phyloP scores from a whole-genome alignment of 768 basidiomycete genomes.

The Coprinellus aureogranulatus region DNA sequence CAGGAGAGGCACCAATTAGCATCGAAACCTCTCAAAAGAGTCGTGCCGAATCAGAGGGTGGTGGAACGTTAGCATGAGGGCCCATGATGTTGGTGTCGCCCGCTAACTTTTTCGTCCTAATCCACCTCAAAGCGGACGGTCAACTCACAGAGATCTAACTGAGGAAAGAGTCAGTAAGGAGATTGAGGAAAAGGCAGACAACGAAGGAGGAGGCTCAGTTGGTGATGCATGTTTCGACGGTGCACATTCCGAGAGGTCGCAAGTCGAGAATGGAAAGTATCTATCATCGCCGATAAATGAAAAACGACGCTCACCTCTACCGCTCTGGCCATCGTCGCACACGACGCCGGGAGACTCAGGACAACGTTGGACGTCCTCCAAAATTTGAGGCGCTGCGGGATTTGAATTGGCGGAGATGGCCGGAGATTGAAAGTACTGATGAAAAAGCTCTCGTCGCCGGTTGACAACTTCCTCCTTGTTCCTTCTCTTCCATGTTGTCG shows the following conservation, averaged over 20 bases:
- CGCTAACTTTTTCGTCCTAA: constrained; percentile 13
- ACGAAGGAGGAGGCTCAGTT: constrained; percentile 8
- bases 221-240: constrained; percentile 15
- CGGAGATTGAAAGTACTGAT: background rate
- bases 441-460: background rate
- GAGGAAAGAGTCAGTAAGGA: constrained; percentile 4
- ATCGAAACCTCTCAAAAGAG: background rate
- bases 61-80: constrained; percentile 12
- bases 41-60: constrained; percentile 6
- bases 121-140: background rate
- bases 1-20: background rate
- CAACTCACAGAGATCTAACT: constrained; percentile 5
- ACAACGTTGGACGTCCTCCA: background rate
- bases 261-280: constrained; percentile 11
- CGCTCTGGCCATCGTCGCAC: background rate
- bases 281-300: constrained; percentile 2
- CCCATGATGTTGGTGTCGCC: constrained; percentile 8
- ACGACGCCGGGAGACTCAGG: background rate
- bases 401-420: background rate
- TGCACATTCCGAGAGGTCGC: constrained; percentile 8
- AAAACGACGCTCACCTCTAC: constrained; percentile 1
- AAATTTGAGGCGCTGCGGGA: background rate
- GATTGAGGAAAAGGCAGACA: background rate
- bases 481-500: background rate
- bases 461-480: background rate